Base-by-base conservation (phyloP, 257 asterid genomes). In the Przewalskia tangutica region DNA sequence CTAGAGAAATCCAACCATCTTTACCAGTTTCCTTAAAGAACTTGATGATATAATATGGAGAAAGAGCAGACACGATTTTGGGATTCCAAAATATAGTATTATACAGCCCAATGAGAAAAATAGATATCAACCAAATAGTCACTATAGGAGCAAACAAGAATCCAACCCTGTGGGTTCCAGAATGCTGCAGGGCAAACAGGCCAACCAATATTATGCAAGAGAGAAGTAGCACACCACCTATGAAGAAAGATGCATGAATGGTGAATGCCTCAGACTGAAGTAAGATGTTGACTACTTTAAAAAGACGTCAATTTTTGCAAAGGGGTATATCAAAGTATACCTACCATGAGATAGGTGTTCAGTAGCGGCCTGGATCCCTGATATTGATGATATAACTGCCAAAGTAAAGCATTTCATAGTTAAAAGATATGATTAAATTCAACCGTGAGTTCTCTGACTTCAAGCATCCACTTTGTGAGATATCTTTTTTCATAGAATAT, bases 1-100 rank as follows among this genome's bases (percentile, higher is more conserved):
- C 99, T 77, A 95, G 93, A 59, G 99, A 89, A 84, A 95, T 82
- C 98, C 98, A 95, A 82, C 99, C 99, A 63, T 92, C 93, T 88
- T 82, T 92, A 65, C 98, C 97, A 81, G 99, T 95, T 83, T 82
- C 85, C 55, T 80, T 59, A 83, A 94, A 94, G 87, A 90, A 95
- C 85, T 87, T 90, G 85, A 91, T 13, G 44, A 94, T 89, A 85
- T 95, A 95, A 88, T 87, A 87, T 5, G 99, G 99, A 86, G 99
- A 95, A 84, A 95, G 94, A 65, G 98, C 98, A 83, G 81, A 71
- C 34, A 94, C 87, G 79, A 94, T 83, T 81, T 86, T 90, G 12
- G 99, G 97, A 80, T 95, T 91, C 98, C 99, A 95, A 77, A 59
- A 48, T 59, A 95, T 84, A 7, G 83, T 89, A 84, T 95, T 95